A percentile compares a stretch with the other conserved stretches of the same genome.
Conservation (phyloP, 768 basidiomycete species). For the Rhizopogon salebrosus region DNA sequence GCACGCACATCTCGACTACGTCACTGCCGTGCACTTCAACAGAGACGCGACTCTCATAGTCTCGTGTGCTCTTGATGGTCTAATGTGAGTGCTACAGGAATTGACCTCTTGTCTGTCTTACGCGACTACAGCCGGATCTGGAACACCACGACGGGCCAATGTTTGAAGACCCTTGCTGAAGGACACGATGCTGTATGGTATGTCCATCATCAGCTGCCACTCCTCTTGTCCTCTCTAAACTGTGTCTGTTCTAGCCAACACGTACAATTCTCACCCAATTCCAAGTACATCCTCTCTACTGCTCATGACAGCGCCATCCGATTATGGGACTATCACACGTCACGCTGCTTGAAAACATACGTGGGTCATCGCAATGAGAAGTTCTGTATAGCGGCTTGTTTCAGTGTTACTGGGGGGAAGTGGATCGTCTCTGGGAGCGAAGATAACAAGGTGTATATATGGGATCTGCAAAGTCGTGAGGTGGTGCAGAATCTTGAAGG, state of each 20-base stretch:
- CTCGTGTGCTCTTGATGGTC: slow-evolving; percentile 86
- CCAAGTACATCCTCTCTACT: slow-evolving; percentile 89
- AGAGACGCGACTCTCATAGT: slow-evolving; percentile 87
- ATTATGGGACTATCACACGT: slow-evolving; percentile 92
- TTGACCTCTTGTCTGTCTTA: neutral
- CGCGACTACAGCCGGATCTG: slow-evolving; percentile 74
- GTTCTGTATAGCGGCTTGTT: slow-evolving; percentile 81
- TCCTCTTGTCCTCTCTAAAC: neutral
- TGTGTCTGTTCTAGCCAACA: slow-evolving; percentile 53
- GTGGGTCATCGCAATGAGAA: slow-evolving; percentile 76
- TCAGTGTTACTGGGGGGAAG: slow-evolving; percentile 79
- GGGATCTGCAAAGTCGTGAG: slow-evolving; percentile 87
- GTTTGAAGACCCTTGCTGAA: slow-evolving; percentile 92
- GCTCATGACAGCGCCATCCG: slow-evolving; percentile 92
- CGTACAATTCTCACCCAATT: slow-evolving; percentile 93
- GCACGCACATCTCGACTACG: slow-evolving; percentile 91
- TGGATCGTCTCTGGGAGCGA: slow-evolving; percentile 93
- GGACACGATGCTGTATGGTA: slow-evolving; percentile 83
- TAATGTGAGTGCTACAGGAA: slow-evolving; percentile 66
- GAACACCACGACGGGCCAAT: slow-evolving; percentile 90
- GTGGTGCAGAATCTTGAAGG: slow-evolving; percentile 77
- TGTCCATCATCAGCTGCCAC: too few species aligned
- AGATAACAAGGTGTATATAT: slow-evolving; percentile 83
- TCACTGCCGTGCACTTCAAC: slow-evolving; percentile 93
- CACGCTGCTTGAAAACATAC: slow-evolving; percentile 88